Percentiles rank a stretch among this genome's conserved stretches.
Conservation (phyloP, 2,329 filamentous ascomycete genomes). For the Clonostachys rhizophaga region DNA sequence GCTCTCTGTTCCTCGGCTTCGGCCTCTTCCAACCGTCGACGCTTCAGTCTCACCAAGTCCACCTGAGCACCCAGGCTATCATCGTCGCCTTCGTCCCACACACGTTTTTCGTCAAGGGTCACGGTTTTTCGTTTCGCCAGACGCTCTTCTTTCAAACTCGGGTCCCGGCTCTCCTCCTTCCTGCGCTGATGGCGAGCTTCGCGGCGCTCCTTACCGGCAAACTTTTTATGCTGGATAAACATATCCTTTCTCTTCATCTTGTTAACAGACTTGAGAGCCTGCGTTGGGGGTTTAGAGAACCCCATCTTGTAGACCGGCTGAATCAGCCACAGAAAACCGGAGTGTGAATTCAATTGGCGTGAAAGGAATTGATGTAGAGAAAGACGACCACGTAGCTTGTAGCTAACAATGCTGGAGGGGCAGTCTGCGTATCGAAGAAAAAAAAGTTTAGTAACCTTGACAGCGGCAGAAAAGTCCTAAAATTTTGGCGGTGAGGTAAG, state of each 20-base stretch:
- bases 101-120: slow-evolving; percentile 82
- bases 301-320: slow-evolving; percentile 17
- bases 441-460: background rate
- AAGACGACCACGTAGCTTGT: too few species aligned
- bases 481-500: slow-evolving; percentile 31
- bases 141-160: slow-evolving; percentile 67
- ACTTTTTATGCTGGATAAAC: slow-evolving; percentile 76
- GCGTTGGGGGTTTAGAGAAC: slow-evolving; percentile 23
- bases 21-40: slow-evolving; percentile 48
- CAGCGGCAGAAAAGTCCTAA: slow-evolving; percentile 23
- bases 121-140: slow-evolving; percentile 73
- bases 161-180: slow-evolving; percentile 82
- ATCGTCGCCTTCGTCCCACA: slow-evolving; percentile 76
- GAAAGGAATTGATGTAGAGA: background rate
- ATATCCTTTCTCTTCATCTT: slow-evolving; percentile 76
- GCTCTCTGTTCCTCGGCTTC: slow-evolving; percentile 45
- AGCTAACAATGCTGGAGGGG: background rate
- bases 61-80: slow-evolving; percentile 52
- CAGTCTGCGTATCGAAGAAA: background rate
- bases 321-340: slow-evolving; percentile 5
- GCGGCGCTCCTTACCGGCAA: slow-evolving; percentile 67
- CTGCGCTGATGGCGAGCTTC: slow-evolving; percentile 74
- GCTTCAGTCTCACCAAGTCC: slow-evolving; percentile 55
- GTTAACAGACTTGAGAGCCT: slow-evolving; percentile 55
- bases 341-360: background rate